Evolutionary conservation across 768 basidiomycete species (phyloP).

Genomic region (Auricularia heimuer): DNA sequence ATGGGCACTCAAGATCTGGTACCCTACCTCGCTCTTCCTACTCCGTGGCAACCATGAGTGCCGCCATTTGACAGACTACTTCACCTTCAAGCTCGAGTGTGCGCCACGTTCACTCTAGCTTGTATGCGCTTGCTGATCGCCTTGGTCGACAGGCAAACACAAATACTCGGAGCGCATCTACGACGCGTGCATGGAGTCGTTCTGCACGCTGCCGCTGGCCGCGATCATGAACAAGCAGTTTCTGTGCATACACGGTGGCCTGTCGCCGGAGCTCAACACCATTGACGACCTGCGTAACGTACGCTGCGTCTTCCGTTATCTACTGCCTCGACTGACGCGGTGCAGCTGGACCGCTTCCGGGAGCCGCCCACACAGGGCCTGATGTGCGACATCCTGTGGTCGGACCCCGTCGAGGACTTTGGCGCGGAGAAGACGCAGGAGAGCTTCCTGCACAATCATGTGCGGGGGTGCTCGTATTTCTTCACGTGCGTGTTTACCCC

Average conservation of each 20-base stretch:
- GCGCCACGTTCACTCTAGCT: constrained; percentile 3
- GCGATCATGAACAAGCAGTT: constrained; percentile 48
- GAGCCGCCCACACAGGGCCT: constrained; percentile 40
- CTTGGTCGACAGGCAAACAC: constrained; percentile 13
- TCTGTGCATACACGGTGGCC: constrained; percentile 41
- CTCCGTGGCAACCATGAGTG: constrained; percentile 33
- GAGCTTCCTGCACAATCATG: constrained; percentile 39
- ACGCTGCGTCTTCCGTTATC: constrained; percentile 8
- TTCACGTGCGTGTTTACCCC: constrained; percentile 27
- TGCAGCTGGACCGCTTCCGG: constrained; percentile 39
- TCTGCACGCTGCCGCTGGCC: constrained; percentile 39
- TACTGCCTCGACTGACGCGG: constrained; percentile 1
- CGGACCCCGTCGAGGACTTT: constrained; percentile 41
- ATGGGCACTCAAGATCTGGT: constrained; percentile 38
- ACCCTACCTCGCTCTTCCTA: constrained; percentile 39
- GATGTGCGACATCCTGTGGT: constrained; percentile 44
- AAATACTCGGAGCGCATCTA: constrained; percentile 41
- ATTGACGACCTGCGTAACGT: constrained; percentile 36
- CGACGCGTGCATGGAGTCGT: constrained; percentile 39
- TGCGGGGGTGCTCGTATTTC: constrained; percentile 42
- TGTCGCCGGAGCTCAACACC: constrained; percentile 37
- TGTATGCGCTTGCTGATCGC: too few relatives aligned
- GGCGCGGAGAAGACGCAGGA: constrained; percentile 34
- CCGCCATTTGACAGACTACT: constrained; percentile 37
- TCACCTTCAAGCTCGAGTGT: constrained; percentile 41